Evolutionary conservation across 352 stramenopile species (phyloP), one percentile per base, ranked within the genome.

Genomic region (Phytophthora citricola): DNA sequence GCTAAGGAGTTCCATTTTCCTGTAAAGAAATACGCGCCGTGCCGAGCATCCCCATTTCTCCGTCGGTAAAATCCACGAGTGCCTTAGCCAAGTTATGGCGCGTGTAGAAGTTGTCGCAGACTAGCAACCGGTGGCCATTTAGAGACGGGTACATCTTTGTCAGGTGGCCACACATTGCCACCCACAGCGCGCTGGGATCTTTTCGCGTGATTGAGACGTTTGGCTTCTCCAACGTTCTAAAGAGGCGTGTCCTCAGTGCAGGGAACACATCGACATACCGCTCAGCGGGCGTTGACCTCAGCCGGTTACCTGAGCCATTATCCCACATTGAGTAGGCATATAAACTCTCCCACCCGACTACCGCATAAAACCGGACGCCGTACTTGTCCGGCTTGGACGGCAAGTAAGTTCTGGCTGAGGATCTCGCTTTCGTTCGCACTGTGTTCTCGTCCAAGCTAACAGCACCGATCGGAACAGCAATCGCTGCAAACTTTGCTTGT

Each of bases 221-320:
- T 3, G 10, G 4, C 2, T 32, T 29, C 5, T 46, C 43, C 5
- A 62, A 22, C 15, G 43, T 50, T 8, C 43, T 50, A 34, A n/a
- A 50, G 1, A 50, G 20, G 4, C 8, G 0, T 17, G 24, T 50
- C 3, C 43, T 2, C 3, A 50, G 43, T 15, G 20, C 43, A 4
- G 43, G 43, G 17, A 62, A 62, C 22, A 54, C 54, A 17, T 54
- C 32, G 7, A 47, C 20, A 41, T 62, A 62, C 31, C 31, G 43
- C 12, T 62, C 31, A 2, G 20, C n/a, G 7, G 54, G 17, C 5
- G 34, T 2, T 12, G 54, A 38, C 46, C 17, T 31, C 4, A 24
- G 7, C 3, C 22, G 20, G n/a, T 62, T 62, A 6, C 43, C 54
- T 4, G 54, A 62, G 15, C 43, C 54, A 52, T 62, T 54, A 44